Base-by-base conservation (phyloP, 1,284 basidiomycete species). In the Tylopilus sp. region DNA sequence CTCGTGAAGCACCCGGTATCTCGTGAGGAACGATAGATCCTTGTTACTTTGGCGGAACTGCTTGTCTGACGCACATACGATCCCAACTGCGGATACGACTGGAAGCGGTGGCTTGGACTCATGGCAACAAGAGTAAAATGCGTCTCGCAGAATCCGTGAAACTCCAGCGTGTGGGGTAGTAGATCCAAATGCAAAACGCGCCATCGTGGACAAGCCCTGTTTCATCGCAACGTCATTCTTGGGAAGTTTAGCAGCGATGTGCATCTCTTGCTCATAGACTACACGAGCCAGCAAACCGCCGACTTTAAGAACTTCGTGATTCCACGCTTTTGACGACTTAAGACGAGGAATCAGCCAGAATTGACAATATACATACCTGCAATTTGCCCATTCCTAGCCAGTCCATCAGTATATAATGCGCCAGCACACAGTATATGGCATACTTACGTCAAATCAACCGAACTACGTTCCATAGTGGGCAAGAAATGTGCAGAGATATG, bases 401-500 rank as follows among this genome's bases (percentile, higher is more conserved):
- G 36, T 26, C n/a, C 54, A 29, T 69, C 47, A 69, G 60, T 32
- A n/a, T 6, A 15, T 33, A 29, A 29, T 29, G 29, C 6, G 29
- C 29, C 29, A 29, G 29, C 6, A 29, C 29, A 29, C 29, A 29
- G 29, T 6, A 29, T 29, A 29, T 29, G 29, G 29, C 29, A 6
- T 29, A 29, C 29, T 80, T 77, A 94, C 89, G 94, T 90, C 12
- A 96, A 81, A 79, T 98, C 96, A 64, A 98, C 91, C 0, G 94
- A 93, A 78, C 98, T 96, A 69, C 97, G 89, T 80, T 99, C 97
- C 4, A 99, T 95, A 0, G 97, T 99, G 1, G 96, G 96, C 63
- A 99, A 96, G 78, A 99, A 98, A 22, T 97, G 87, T 4, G 94
- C 91, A 7, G 95, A 90, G 75, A 99, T 87, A 72, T 97, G 95